A percentile compares a stretch with the other conserved stretches of the same genome.
Evolutionary conservation across 768 basidiomycete genomes (phyloP).

Genomic region (Boletus barrowsii): DNA sequence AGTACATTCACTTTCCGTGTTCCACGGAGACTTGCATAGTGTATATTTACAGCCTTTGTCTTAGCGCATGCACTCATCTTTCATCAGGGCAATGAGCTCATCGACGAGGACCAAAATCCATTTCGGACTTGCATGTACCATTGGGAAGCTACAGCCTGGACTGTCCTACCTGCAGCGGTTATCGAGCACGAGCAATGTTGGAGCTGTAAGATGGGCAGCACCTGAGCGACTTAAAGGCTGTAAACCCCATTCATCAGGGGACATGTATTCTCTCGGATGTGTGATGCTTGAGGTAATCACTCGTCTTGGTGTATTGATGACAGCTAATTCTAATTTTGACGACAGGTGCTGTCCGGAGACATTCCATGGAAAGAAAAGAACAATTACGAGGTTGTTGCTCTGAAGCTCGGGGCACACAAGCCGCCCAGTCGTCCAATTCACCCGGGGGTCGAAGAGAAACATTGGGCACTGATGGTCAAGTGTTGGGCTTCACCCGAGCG

Average conservation of each 20-base stretch:
- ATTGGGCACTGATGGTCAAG: conserved; percentile 1
- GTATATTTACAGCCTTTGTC: background rate
- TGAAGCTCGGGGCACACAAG: background rate
- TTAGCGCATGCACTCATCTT: background rate
- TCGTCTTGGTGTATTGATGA: background rate
- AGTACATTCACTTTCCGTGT: background rate
- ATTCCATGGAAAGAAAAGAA: conserved; percentile 6
- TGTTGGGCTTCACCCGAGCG: background rate
- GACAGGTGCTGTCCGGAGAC: conserved; percentile 4
- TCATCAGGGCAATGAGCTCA: background rate
- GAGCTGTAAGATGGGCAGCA: background rate
- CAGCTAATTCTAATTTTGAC: background rate
- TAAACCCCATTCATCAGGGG: background rate
- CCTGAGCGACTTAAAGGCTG: background rate
- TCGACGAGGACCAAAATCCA: background rate
- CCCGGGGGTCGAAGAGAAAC: background rate
- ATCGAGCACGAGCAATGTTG: background rate
- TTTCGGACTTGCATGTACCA: background rate
- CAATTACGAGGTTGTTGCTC: background rate
- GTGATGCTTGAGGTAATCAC: background rate
- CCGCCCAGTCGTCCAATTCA: background rate
- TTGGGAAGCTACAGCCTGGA: background rate
- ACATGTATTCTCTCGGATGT: conserved; percentile 4
- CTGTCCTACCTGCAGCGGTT: background rate
- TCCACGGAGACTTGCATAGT: background rate